Evolutionary conservation across 805 yeast species (phyloP).

Genomic region (Cyberlindnera amylophila): DNA sequence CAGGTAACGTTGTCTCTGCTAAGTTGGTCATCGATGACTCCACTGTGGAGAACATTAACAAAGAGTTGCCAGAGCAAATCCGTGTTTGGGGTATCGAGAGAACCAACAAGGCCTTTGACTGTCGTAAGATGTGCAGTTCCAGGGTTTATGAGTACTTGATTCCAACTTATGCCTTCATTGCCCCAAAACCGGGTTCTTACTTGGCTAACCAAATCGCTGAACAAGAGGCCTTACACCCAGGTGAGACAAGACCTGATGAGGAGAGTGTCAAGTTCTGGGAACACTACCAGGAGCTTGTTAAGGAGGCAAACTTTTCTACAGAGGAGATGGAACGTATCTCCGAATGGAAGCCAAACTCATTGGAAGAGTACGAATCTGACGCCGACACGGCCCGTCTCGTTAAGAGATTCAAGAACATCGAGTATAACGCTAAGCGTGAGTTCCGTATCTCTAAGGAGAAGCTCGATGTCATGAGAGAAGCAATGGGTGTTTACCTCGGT

Average conservation of each 20-base stretch:
- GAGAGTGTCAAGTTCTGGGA: slow-evolving; percentile 81
- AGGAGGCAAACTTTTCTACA: slow-evolving; percentile 28
- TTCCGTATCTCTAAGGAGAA: slow-evolving; percentile 65
- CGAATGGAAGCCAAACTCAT: slow-evolving; percentile 33
- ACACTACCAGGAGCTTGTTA: slow-evolving; percentile 38
- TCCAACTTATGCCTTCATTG: slow-evolving; percentile 86
- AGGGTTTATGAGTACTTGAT: slow-evolving; percentile 90
- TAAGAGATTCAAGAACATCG: slow-evolving; percentile 55
- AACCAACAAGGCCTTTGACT: slow-evolving; percentile 86
- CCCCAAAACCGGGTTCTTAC: slow-evolving; percentile 78
- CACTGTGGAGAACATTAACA: slow-evolving; percentile 63
- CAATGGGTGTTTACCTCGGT: slow-evolving; percentile 74
- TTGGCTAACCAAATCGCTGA: slow-evolving; percentile 57
- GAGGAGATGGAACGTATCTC: slow-evolving; percentile 27
- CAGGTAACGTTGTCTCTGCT: slow-evolving; percentile 84
- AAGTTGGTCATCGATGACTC: slow-evolving; percentile 75
- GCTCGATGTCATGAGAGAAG: slow-evolving; percentile 57
- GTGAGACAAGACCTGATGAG: slow-evolving; percentile 52
- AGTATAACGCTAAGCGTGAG: slow-evolving; percentile 61
- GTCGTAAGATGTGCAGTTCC: slow-evolving; percentile 94
- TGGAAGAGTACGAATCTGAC: slow-evolving; percentile 32
- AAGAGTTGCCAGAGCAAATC: slow-evolving; percentile 75
- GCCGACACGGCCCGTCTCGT: slow-evolving; percentile 40
- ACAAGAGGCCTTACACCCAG: slow-evolving; percentile 53
- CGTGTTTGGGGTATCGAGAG: slow-evolving; percentile 92